Conservation (phyloP, 495 filamentous ascomycete genomes). For the Pyrenula aspistea region DNA sequence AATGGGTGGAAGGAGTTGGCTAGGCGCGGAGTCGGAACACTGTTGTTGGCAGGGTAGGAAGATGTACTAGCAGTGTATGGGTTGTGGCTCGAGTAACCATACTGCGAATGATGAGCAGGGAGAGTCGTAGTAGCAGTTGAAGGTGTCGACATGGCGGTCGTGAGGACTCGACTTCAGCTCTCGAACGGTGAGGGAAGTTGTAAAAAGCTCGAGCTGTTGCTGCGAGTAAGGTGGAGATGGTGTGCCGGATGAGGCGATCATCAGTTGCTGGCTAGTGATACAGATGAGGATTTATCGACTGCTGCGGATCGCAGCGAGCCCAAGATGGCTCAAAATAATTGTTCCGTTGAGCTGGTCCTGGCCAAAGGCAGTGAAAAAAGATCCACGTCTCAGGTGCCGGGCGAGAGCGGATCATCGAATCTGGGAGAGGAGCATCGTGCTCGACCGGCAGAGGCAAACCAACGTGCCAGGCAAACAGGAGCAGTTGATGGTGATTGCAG, state of each 20-base stretch:
- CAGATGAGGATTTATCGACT: too few relatives aligned
- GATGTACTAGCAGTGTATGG: conserved; percentile 40
- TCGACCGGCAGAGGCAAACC: not conserved
- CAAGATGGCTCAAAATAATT: not conserved
- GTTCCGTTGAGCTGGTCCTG: not conserved
- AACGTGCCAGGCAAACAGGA: not conserved
- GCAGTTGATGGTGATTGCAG: not conserved
- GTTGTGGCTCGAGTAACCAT: conserved; percentile 58
- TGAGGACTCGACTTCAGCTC: not conserved
- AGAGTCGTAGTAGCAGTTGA: conserved; percentile 71
- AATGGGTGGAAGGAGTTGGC: conserved; percentile 34
- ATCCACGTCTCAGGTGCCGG: not conserved
- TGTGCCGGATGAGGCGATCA: not conserved
- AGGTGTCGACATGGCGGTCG: conserved; percentile 61
- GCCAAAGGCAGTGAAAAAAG: not conserved
- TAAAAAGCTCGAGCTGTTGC: conserved; percentile 9
- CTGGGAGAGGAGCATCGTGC: not conserved
- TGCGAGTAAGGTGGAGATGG: not conserved
- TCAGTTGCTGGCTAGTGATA: too few relatives aligned
- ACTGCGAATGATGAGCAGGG: conserved; percentile 57
- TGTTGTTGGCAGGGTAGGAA: conserved; percentile 37
- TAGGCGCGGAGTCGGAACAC: conserved; percentile 38
- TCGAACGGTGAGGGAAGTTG: not conserved
- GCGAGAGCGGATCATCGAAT: not conserved
- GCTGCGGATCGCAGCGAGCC: not conserved